Base-by-base conservation (phyloP, 83 land plant species). In the Larix sibirica region DNA sequence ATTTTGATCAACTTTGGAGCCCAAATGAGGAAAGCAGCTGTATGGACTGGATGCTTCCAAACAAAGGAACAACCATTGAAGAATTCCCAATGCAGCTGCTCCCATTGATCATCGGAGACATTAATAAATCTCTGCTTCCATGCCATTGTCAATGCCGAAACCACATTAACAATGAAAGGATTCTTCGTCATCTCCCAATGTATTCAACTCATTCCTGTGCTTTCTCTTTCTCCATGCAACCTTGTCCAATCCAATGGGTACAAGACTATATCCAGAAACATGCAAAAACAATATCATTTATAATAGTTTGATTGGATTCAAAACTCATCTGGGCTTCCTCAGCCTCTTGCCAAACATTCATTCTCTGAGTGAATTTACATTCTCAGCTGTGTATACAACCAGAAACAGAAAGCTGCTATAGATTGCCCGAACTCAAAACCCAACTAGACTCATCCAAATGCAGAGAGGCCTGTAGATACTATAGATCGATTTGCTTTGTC, bases 31-130 rank as follows among this genome's bases (percentile, higher is more conserved):
- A 68, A 68, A 33, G 71, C 40, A 14, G n/a, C 40, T 16, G 17
- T 68, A 18, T 68, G 71, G 17, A 68, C 17, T 33, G 40, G 71
- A 31, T 68, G 36, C 42, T 68, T 68, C 71, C 71, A 68, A 16
- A 68, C 36, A 5, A 68, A 68, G 71, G 40, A 14, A 33, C 71
- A 68, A 68, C 71, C 31, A 68, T 33, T 31, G 71, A 68, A 33
- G 10, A 68, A 68, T 38, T 68, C 71, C 18, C 18, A 68, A 68
- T 68, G 36, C 36, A 68, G 40, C 40, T 4, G 20, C 20, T 31
- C 40, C 71, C 71, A 68, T 33, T 68, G 71, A 68, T 68, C 71
- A 68, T 68, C 71, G 14, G 40, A 31, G 47, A 44, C 7, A 44
- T 44, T 47, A 38, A 68, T 68, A 68, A 31, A 68, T 68, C 40